Evolutionary conservation across 2,329 filamentous ascomycete genomes (phyloP).

Genomic region (Colletotrichum tofieldiae): DNA sequence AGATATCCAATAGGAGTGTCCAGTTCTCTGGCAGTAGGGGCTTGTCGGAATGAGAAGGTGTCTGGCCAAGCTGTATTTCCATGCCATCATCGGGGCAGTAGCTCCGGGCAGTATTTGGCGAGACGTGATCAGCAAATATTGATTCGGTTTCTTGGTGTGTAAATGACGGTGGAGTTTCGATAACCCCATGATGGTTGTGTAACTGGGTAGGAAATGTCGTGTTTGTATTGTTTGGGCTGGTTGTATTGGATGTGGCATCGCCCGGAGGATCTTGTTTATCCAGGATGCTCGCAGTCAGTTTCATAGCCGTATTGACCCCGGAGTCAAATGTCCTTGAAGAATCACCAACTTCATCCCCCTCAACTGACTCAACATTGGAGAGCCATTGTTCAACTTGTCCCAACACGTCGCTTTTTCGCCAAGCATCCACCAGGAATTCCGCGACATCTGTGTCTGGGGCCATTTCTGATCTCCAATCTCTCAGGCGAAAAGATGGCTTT

Average conservation of each 20-base stretch:
- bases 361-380: slow-evolving; percentile 3
- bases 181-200: too few species aligned
- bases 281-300: neutral
- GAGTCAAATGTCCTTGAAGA: slow-evolving; percentile 3
- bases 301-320: neutral
- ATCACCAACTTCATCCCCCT: slow-evolving; percentile 30
- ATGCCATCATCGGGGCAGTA: neutral
- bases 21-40: slow-evolving; percentile 1
- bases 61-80: neutral
- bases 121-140: too few species aligned
- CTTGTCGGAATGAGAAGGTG: neutral
- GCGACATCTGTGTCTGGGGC: neutral
- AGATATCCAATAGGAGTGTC: slow-evolving; percentile 15
- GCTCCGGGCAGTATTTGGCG: too few species aligned
- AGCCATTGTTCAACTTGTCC: slow-evolving; percentile 10
- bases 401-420: slow-evolving; percentile 24
- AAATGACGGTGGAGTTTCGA: too few species aligned
- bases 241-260: neutral
- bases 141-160: too few species aligned
- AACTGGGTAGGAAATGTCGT: too few species aligned
- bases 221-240: too few species aligned
- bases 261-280: neutral
- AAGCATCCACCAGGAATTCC: slow-evolving; percentile 13
- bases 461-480: neutral
- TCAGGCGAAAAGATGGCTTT: slow-evolving; percentile 1